These are phyloP conservation scores for Ceratobasidium sp. DNA, from an alignment of 1,284 basidiomycete genomes.

Conservation along the genomic window DNA sequence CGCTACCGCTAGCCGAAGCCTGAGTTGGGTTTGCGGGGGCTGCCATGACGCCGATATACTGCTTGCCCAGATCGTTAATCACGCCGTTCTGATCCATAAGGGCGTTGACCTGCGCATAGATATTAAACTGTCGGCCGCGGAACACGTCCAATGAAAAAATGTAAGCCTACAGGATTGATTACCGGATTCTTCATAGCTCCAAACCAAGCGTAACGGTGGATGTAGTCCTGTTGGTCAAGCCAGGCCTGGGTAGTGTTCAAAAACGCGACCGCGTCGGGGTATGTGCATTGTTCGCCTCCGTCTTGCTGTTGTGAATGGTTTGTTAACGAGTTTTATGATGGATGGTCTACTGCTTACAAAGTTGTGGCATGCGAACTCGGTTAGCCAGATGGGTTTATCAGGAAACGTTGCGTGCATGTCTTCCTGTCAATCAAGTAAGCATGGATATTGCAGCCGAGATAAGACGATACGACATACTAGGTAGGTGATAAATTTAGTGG, in stretches of 20 bases:
- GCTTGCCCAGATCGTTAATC: constrained; percentile 45
- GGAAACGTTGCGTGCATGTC: constrained; percentile 68
- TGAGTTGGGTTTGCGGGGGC: constrained; percentile 25
- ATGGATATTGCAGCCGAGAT: neutral
- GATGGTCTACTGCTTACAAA: constrained; percentile 51
- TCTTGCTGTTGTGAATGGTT: constrained; percentile 17
- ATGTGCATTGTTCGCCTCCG: constrained; percentile 57
- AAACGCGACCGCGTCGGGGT: constrained; percentile 59
- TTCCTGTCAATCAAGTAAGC: constrained; percentile 29
- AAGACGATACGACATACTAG: constrained; percentile 57
- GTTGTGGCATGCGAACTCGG: constrained; percentile 76
- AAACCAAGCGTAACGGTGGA: constrained; percentile 67
- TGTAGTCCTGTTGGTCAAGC: constrained; percentile 62
- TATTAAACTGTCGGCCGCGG: neutral
- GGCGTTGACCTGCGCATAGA: constrained; percentile 31
- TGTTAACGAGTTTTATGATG: neutral
- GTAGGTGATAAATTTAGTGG: constrained; percentile 67
- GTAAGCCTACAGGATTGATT: constrained; percentile 40
- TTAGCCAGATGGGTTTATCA: constrained; percentile 69
- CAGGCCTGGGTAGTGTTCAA: constrained; percentile 62
- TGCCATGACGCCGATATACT: constrained; percentile 39
- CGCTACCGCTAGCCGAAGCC: neutral
- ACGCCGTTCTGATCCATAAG: constrained; percentile 42
- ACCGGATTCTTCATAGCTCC: constrained; percentile 55
- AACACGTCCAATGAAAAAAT: neutral